Evolutionary conservation across 2,329 filamentous ascomycete genomes (phyloP).

Genomic region (Apiospora aurea): DNA sequence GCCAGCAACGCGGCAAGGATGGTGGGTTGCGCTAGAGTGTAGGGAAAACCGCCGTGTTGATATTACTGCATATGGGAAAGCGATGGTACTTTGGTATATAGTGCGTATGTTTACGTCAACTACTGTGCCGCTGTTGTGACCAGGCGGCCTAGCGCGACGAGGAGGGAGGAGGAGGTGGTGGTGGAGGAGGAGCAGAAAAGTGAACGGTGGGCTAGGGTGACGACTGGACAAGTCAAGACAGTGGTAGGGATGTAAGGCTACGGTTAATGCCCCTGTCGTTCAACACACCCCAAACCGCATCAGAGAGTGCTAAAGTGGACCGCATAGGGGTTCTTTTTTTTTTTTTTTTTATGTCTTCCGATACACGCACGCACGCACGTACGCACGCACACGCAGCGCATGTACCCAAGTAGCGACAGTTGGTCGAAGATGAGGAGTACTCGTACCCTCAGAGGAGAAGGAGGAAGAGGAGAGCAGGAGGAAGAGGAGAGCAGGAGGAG

Average conservation of each 20-base stretch:
- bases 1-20: conserved; percentile 20
- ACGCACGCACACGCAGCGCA: neutral
- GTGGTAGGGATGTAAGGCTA: conserved; percentile 24
- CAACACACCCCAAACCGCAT: conserved; percentile 21
- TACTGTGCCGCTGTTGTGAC: neutral
- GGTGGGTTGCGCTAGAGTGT: conserved; percentile 12
- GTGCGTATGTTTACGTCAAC: neutral
- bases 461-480: neutral
- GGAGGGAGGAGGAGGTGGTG: neutral
- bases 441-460: neutral
- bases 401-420: conserved; percentile 6
- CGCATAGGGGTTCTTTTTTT: conserved; percentile 15
- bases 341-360: neutral
- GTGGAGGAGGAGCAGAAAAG: neutral
- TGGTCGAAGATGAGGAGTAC: neutral
- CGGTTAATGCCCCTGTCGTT: conserved; percentile 15
- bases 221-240: conserved; percentile 3
- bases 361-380: neutral
- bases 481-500: no score
- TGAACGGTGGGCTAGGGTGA: conserved; percentile 20
- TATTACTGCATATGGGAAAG: conserved; percentile 7
- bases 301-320: conserved; percentile 15
- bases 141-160: conserved; percentile 7
- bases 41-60: neutral
- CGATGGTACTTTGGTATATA: neutral